Evolutionary conservation across 2,329 filamentous ascomycete species (phyloP), one percentile per base, ranked within the genome.

Genomic region (Cladobotryum mycophilum): DNA sequence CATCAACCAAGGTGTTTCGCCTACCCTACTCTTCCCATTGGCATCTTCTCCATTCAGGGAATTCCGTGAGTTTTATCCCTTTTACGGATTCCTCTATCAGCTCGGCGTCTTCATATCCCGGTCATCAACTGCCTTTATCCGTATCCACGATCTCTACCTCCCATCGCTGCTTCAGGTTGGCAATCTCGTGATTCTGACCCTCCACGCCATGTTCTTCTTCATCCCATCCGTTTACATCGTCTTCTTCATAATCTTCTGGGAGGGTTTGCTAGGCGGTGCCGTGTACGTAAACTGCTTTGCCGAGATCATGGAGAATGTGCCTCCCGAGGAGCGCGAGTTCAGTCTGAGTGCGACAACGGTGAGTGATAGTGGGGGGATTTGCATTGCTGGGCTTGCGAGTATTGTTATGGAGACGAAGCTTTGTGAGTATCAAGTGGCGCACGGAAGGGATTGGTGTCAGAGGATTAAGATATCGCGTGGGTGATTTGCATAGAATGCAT

Each of bases 281-380:
- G 93, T 97, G 0, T 99, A 99, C 61, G 91, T 97, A 53, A 95
- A 92, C 61, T 96, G 91, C 0, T 99, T 97, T 68, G 89, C 91
- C 0, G 88, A 95, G 64, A 96, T 99, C 55, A 86, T 89, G 65
- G 89, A 96, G 61, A 83, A 84, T 6, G 84, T 96, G 1, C 82
- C 84, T 0, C 73, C 78, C 4, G 80, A 83, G 33, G 90, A 96
- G 48, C 79, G 92, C 5, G 93, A 99, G 69, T 97, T 97, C 63
- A 95, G 89, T 53, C 72, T 99, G 1, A 84, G 88, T 0, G 92
- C 91, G 0, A 93, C 90, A 3, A 95, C 86, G 22, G 92, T 96
- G 38, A 95, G 89, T 64, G 93, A 97, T 66, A 93, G 88, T 38
- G 91, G 75, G 0, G 92, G 93, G 0, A 95, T 97, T 34, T 96